These are phyloP conservation scores for Leishmania tarentolae DNA, from an alignment of 208 protist species.

Conservation along the genomic window DNA sequence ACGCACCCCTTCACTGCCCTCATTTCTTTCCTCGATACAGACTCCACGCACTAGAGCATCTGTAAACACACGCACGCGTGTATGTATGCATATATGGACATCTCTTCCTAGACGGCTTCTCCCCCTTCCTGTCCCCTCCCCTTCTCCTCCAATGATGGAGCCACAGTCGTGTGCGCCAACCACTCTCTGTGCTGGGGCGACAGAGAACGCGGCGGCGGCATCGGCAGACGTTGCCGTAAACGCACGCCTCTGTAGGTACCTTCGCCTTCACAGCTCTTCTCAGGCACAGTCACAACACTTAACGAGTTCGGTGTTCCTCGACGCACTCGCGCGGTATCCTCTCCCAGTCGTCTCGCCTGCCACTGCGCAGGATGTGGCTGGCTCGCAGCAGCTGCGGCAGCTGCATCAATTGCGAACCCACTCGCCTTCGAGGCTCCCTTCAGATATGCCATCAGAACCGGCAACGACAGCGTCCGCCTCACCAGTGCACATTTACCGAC, in stretches of 20 bases:
- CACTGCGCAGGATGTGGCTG: constrained; percentile 17
- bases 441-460: not conserved
- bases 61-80: too few species aligned
- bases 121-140: not conserved
- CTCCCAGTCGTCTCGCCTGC: constrained; percentile 22
- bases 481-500: not conserved
- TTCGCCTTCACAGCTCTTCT: not conserved
- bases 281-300: not conserved
- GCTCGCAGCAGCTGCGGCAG: not conserved
- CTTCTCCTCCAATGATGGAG: not conserved
- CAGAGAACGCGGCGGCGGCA: not conserved
- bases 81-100: not conserved
- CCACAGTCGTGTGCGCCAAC: not conserved
- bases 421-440: not conserved
- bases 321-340: constrained; percentile 18
- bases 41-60: not conserved
- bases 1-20: too few species aligned
- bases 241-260: constrained; percentile 1
- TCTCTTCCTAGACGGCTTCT: not conserved
- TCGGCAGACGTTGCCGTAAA: not conserved
- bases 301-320: not conserved
- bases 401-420: not conserved
- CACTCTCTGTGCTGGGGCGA: not conserved
- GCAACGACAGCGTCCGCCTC: too few species aligned
- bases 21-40: not conserved